phyloP scores from a whole-genome alignment of 306 rosid species.

The Lithocarpus polystachyus region DNA sequence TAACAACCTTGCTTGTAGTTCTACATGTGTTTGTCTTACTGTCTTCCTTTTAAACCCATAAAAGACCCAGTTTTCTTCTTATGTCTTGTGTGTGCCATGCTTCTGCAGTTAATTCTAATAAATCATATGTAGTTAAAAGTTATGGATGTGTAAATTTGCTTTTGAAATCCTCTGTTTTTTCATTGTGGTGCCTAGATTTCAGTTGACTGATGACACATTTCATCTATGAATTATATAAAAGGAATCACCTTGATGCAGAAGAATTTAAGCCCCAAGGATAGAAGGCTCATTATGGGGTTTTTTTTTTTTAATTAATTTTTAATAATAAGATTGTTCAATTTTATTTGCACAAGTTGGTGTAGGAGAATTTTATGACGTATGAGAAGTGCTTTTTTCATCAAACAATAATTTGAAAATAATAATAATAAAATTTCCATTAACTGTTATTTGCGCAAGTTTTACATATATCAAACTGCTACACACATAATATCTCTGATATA shows the following conservation, averaged over 20 bases:
- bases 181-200: neutral
- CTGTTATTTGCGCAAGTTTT: no score
- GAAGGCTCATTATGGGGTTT: neutral
- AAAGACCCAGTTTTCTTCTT: neutral
- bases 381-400: no score
- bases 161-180: neutral
- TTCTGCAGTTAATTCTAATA: neutral
- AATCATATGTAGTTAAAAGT: neutral
- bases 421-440: no score
- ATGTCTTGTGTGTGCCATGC: neutral
- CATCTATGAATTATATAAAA: neutral
- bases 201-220: neutral
- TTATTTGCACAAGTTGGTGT: no score
- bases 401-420: no score
- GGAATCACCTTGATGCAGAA: neutral
- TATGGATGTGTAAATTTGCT: neutral
- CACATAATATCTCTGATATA: no score
- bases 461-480: no score
- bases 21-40: no score
- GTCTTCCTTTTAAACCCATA: no score
- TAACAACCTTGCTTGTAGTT: neutral
- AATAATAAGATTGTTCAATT: no score
- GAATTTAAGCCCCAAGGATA: no score
- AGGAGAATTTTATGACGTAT: no score
- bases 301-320: neutral